Base-by-base conservation (phyloP, 129 eudicot species). In the Artemisia argyi region DNA sequence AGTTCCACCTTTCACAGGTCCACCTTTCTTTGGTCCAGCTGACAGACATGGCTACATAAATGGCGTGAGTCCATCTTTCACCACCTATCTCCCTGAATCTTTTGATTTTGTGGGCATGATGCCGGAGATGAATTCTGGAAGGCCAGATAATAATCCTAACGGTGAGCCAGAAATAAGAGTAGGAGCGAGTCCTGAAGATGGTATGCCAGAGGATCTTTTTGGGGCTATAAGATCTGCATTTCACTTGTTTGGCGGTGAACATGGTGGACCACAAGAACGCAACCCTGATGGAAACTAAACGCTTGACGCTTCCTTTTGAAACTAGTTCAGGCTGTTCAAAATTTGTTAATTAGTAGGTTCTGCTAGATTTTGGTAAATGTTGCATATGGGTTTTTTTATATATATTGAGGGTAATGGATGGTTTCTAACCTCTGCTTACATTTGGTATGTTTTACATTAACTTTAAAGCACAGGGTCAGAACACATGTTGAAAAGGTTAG, bases 161-260 rank as follows among this genome's bases (percentile, higher is more conserved):
- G 73, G 66, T 28, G 85, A 74, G 16, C 80, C 87, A 1, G 88
- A 71, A 11, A 70, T 82, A 12, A 73, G 85, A 73, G 26, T 82
- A 22, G 89, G 82, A 30, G 17, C 85, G 16, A 81, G 77, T 51
- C 49, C 82, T 28, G 84, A 79, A 18, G 91, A 78, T 16, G 68
- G 64, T 20, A 54, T 81, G 70, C 90, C 97, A 0, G 90, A 78
- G 64, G 92, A 91, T 8, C 17, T 88, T 65, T 61, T 76, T 0
- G 89, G 83, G 49, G 87, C 87, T 13, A 52, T 91, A 49, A 82
- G 91, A 81, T 84, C 89, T 66, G 87, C 87, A 71, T 71, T 84
- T 88, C 83, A 85, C 67, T 78, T 91, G 96, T 70, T 86, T 84
- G 42, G 57, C 3, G 65, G 57, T 6, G 65, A 70, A 11, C 65